Evolutionary conservation across 2,329 filamentous ascomycete species (phyloP).

Genomic region (Fusarium tanahbumbuense): DNA sequence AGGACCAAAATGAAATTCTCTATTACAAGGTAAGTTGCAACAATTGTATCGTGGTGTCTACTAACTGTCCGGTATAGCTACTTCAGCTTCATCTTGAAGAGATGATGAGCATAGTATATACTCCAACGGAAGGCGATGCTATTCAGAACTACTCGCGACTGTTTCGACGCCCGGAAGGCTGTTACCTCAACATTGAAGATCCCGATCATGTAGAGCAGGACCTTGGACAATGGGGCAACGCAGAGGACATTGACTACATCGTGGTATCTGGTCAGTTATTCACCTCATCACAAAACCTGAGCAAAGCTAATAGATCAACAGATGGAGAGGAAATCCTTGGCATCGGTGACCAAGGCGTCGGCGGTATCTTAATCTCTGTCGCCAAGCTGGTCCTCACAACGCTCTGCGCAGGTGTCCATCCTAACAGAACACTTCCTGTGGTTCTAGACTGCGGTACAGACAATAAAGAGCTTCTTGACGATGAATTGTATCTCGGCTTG

Average conservation of each 20-base stretch:
- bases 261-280: slow-evolving; percentile 77
- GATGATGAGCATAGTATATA: slow-evolving; percentile 93
- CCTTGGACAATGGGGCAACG: slow-evolving; percentile 73
- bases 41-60: neutral
- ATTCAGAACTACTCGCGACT: slow-evolving; percentile 85
- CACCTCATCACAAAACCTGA: too few species aligned
- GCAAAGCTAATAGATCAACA: slow-evolving; percentile 28
- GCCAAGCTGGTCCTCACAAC: slow-evolving; percentile 88
- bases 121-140: slow-evolving; percentile 88
- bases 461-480: slow-evolving; percentile 78
- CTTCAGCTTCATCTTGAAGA: slow-evolving; percentile 83
- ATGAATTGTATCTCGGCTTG: slow-evolving; percentile 84
- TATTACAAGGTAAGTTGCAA: slow-evolving; percentile 73
- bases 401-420: slow-evolving; percentile 87
- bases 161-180: slow-evolving; percentile 83
- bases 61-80: slow-evolving; percentile 60
- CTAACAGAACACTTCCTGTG: slow-evolving; percentile 80
- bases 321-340: slow-evolving; percentile 80
- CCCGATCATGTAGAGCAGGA: slow-evolving; percentile 73
- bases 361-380: slow-evolving; percentile 84
- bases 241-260: slow-evolving; percentile 87
- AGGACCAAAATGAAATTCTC: slow-evolving; percentile 85
- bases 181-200: slow-evolving; percentile 81
- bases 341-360: slow-evolving; percentile 89
- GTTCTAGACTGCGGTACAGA: slow-evolving; percentile 89